A percentile compares a stretch with the other conserved stretches of the same genome.
phyloP scores from a whole-genome alignment of 2,329 filamentous ascomycete genomes.

The Didymella pinodella region DNA sequence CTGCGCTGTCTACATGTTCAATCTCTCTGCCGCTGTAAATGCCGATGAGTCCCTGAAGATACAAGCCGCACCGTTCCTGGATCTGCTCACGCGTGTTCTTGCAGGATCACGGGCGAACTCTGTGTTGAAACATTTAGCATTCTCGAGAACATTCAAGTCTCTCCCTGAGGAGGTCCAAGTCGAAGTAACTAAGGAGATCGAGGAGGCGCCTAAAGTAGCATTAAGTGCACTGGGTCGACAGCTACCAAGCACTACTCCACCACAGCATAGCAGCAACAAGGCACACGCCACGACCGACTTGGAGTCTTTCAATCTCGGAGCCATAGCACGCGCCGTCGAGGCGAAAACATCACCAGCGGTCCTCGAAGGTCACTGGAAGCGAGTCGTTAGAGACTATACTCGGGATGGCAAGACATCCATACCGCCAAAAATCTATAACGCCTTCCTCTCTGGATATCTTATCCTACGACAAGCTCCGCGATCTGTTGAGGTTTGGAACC shows the following conservation, averaged over 20 bases:
- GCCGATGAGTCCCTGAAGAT: constrained; percentile 27
- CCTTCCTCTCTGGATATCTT: constrained; percentile 60
- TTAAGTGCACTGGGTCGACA: constrained; percentile 24
- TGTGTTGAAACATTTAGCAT: constrained; percentile 24
- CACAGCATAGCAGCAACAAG: not conserved
- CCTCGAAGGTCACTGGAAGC: constrained; percentile 39
- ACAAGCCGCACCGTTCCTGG: constrained; percentile 40
- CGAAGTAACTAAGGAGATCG: constrained; percentile 38
- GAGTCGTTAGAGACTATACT: constrained; percentile 32
- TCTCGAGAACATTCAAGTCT: constrained; percentile 17
- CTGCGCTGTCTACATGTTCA: constrained; percentile 45
- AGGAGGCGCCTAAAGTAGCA: constrained; percentile 36
- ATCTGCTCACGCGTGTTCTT: constrained; percentile 37
- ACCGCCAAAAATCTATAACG: constrained; percentile 50
- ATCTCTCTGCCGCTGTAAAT: constrained; percentile 33
- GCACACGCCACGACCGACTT: constrained; percentile 26
- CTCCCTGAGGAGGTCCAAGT: constrained; percentile 34
- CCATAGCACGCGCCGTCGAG: constrained; percentile 38
- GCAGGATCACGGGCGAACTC: constrained; percentile 29
- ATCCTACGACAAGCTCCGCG: constrained; percentile 51
- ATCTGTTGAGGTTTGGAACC: constrained; percentile 65
- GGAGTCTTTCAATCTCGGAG: constrained; percentile 36
- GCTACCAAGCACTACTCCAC: constrained; percentile 4
- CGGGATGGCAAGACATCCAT: constrained; percentile 27
- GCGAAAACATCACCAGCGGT: constrained; percentile 20